Percentiles rank a stretch among this genome's conserved stretches.
phyloP scores from a whole-genome alignment of 306 rosid species.

The Vicia sativa region DNA sequence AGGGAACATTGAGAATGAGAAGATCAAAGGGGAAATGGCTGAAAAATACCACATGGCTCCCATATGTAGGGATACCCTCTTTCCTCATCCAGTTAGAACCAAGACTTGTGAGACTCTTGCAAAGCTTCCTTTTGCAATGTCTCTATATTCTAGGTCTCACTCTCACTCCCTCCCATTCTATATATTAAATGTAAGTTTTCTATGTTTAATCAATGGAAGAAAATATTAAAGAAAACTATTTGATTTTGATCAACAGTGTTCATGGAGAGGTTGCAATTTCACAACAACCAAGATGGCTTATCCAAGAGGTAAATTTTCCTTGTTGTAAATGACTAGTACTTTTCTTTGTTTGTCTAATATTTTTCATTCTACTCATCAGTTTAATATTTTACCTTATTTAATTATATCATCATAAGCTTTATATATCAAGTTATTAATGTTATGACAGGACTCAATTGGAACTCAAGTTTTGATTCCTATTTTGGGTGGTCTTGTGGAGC shows the following conservation, averaged over 20 bases:
- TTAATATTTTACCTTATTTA: background rate
- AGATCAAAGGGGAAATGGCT: constrained; percentile 46
- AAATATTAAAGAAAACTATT: constrained; percentile 10
- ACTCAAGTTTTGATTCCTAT: constrained; percentile 74
- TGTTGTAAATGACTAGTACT: constrained; percentile 1
- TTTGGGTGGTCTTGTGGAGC: constrained; percentile 74
- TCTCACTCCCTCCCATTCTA: background rate
- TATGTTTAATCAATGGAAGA: constrained; percentile 10
- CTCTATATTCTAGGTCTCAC: constrained; percentile 59
- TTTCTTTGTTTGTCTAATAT: background rate
- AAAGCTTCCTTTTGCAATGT: constrained; percentile 61
- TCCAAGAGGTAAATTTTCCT: constrained; percentile 34
- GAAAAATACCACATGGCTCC: constrained; percentile 26
- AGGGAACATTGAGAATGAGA: constrained; percentile 29
- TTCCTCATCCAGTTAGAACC: constrained; percentile 59
- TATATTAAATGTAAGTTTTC: background rate
- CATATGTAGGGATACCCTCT: constrained; percentile 58
- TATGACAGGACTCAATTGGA: constrained; percentile 59
- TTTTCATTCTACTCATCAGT: background rate
- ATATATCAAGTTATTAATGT: background rate
- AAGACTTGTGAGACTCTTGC: constrained; percentile 75
- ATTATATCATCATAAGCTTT: constrained; percentile 29
- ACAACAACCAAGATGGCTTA: constrained; percentile 71
- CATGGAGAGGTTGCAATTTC: constrained; percentile 84
- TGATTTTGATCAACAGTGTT: constrained; percentile 45